These are phyloP conservation scores for Aspergillus carlsbadensis DNA, from an alignment of 495 filamentous ascomycete species.

Conservation along the genomic window DNA sequence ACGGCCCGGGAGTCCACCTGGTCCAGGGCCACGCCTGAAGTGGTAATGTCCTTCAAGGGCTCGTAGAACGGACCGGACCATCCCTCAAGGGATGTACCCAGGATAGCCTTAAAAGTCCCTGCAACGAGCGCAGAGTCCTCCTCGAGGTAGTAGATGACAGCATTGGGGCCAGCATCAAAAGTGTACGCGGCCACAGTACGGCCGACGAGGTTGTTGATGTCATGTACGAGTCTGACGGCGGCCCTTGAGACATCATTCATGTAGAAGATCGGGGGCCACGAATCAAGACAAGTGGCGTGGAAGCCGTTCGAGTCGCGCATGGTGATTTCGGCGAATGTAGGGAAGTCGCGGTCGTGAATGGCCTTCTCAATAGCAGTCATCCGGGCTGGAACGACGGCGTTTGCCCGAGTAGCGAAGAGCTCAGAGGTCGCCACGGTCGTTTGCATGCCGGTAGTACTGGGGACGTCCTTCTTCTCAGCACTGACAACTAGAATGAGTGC, in stretches of 20 bases:
- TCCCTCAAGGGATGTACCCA: slow-evolving; percentile 52
- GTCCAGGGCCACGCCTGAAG: slow-evolving; percentile 45
- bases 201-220: slow-evolving; percentile 73
- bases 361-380: slow-evolving; percentile 89
- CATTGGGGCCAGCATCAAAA: slow-evolving; percentile 96
- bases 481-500: slow-evolving; percentile 87
- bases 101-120: slow-evolving; percentile 61
- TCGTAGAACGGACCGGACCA: slow-evolving; percentile 58
- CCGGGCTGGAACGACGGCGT: slow-evolving; percentile 71
- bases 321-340: slow-evolving; percentile 81
- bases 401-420: slow-evolving; percentile 72
- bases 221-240: slow-evolving; percentile 82
- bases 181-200: slow-evolving; percentile 87
- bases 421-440: slow-evolving; percentile 84
- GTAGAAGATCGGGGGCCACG: slow-evolving; percentile 96
- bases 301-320: slow-evolving; percentile 97
- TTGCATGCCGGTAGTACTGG: slow-evolving; percentile 92
- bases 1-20: slow-evolving; percentile 56
- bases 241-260: slow-evolving; percentile 89
- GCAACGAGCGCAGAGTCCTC: slow-evolving; percentile 68
- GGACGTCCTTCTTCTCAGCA: slow-evolving; percentile 92
- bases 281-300: slow-evolving; percentile 93
- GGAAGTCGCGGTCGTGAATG: slow-evolving; percentile 75
- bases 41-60: slow-evolving; percentile 44
- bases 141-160: slow-evolving; percentile 90